phyloP scores from a whole-genome alignment of 2,329 filamentous ascomycete genomes.

The Fusarium clavum region DNA sequence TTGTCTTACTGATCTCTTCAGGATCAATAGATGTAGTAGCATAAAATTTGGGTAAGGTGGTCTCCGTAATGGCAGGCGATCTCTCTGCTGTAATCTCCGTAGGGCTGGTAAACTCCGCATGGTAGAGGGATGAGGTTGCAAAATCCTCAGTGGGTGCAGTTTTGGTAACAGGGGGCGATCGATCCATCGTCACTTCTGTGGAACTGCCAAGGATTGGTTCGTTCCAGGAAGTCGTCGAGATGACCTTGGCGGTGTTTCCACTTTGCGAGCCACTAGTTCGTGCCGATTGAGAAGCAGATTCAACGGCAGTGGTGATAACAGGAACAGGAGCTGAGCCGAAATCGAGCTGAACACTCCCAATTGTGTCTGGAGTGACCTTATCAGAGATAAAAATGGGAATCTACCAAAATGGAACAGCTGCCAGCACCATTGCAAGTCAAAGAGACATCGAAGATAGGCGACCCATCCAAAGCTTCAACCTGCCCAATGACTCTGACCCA shows the following conservation, averaged over 20 bases:
- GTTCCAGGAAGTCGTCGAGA: not conserved
- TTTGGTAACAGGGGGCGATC: accelerated
- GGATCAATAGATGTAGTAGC: not conserved
- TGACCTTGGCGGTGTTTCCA: not conserved
- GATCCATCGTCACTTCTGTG: not conserved
- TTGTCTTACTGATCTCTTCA: not conserved
- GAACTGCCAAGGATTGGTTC: not conserved
- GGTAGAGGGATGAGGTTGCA: not conserved
- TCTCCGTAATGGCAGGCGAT: not conserved
- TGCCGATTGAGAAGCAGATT: not conserved
- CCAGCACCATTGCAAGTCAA: conserved; percentile 11
- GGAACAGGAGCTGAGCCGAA: not conserved
- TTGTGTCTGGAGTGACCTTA: conserved; percentile 21
- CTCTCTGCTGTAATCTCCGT: not conserved
- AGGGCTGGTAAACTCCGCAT: not conserved
- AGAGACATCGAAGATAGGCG: conserved; percentile 8
- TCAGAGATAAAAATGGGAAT: conserved; percentile 23
- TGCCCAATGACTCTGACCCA: conserved; percentile 9
- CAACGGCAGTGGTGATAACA: not conserved
- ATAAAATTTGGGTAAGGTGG: not conserved
- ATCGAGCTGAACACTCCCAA: conserved; percentile 9
- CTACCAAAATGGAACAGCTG: not conserved
- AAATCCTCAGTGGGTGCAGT: not conserved
- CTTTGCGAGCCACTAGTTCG: not conserved
- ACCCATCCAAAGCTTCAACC: not conserved